Evolutionary conservation across 2,329 filamentous ascomycete species (phyloP), one percentile per base, ranked within the genome.

Genomic region (Xylariaceae sp.): DNA sequence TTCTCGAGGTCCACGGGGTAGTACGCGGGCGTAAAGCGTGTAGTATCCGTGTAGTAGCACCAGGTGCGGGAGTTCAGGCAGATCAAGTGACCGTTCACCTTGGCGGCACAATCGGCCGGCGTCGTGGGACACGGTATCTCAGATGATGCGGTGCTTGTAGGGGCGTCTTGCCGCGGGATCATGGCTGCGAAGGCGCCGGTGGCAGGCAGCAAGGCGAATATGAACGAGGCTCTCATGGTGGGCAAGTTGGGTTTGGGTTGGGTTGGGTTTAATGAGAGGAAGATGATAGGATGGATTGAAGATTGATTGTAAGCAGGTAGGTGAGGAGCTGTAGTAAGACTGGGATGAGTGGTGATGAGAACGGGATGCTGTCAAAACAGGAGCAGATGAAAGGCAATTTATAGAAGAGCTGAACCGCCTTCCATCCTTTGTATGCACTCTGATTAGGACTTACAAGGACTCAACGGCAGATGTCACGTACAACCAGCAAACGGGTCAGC

Each of bases 31-130:
- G 59, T 62, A 5, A 34, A 31, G 26, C 51, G 56, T 4, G 56
- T 40, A 21, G 56, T 12, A 23, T 62, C 62, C 9, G 48, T 60
- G 48, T 64, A 64, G 29, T 45, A 6, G 40, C 62, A 64, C 62
- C 59, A 64, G 6, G 60, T 62, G 47, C 50, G 53, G 11, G 51
- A n/a, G n/a, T 60, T 56, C 24, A 64, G 62, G 41, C 62, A 62
- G 48, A 64, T 21, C 17, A 62, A 17, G 40, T 53, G 53, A 1
- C 62, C 62, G 48, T 58, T 48, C 7, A 53, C 11, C 16, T 12
- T 58, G 3, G 50, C 16, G 21, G 54, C 51, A 19, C 62, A 64
- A 33, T 54, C 44, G 9, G 36, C 40, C 8, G 62, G 62, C n/a
- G 43, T 45, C 31, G 53, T 62, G 9, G 62, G 62, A 29, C 62